Evolutionary conservation across 768 basidiomycete species (phyloP).

Genomic region (Mycena floridula): DNA sequence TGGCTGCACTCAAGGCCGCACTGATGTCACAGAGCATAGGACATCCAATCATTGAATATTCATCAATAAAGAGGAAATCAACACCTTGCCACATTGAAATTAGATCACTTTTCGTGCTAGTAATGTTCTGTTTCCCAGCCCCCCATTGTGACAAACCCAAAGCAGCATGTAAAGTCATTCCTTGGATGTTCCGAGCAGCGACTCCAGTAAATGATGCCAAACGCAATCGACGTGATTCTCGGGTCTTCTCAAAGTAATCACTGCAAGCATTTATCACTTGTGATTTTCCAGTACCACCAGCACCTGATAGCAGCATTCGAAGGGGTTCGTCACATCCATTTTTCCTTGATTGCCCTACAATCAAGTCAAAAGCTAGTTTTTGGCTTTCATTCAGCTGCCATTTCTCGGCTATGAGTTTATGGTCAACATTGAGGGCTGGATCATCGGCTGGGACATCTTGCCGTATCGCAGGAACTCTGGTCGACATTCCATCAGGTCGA

Average conservation of each 20-base stretch:
- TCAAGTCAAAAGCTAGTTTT: not conserved
- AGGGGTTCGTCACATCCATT: not conserved
- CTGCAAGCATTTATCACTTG: conserved; percentile 1
- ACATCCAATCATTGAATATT: not conserved
- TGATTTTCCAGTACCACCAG: conserved; percentile 3
- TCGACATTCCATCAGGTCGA: not conserved
- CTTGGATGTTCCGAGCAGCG: conserved; percentile 4
- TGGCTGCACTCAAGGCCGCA: not conserved
- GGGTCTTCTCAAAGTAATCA: conserved; percentile 1
- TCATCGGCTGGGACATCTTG: not conserved
- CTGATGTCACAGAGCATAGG: not conserved
- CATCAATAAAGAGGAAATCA: not conserved
- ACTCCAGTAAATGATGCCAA: conserved; percentile 6
- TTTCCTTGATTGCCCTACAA: not conserved
- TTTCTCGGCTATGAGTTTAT: not conserved
- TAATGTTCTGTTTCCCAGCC: not conserved
- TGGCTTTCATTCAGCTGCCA: not conserved
- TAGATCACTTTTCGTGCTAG: not conserved
- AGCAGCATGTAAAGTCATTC: conserved; percentile 6
- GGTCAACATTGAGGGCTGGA: not conserved
- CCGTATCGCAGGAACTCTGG: not conserved
- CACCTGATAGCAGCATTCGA: not conserved
- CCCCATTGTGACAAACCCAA: conserved; percentile 1
- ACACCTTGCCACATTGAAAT: not conserved
- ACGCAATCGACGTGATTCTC: conserved; percentile 1